A percentile compares a stretch with the other conserved stretches of the same genome.
Conservation (phyloP, 2,329 filamentous ascomycete genomes). For the Botrytis elliptica region DNA sequence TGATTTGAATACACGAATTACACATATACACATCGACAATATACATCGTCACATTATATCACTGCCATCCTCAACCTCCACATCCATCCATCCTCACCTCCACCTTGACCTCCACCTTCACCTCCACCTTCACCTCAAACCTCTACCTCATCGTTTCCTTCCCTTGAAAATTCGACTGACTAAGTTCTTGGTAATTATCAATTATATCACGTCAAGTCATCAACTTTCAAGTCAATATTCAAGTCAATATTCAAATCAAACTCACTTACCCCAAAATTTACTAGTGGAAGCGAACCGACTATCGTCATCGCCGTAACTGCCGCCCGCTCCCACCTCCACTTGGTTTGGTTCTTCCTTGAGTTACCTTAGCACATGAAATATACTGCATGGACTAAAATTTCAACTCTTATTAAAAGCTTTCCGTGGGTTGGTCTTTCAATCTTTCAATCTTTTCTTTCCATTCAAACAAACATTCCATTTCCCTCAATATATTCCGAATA, state of each 20-base stretch:
- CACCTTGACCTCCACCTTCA: not conserved
- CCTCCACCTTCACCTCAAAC: not conserved
- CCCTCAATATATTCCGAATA: not conserved
- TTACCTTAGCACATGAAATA: not conserved
- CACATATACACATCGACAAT: not conserved
- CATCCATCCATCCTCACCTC: not conserved
- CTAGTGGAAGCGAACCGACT: not conserved
- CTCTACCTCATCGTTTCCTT: not conserved
- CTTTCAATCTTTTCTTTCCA: not conserved
- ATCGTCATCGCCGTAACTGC: conserved; percentile 2
- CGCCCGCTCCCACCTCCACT: not conserved
- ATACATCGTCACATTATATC: not conserved
- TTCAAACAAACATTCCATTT: not conserved
- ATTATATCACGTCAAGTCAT: not conserved
- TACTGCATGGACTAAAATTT: not conserved
- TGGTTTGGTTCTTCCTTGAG: not conserved
- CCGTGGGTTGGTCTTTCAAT: not conserved
- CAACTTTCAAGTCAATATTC: no score
- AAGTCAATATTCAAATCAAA: not conserved
- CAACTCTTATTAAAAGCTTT: not conserved
- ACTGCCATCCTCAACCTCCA: not conserved
- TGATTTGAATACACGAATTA: not conserved
- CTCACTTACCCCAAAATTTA: not conserved
- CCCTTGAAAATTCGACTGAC: not conserved
- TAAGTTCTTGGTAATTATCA: not conserved